Base-by-base conservation (phyloP, 2,329 filamentous ascomycete species). In the Lasiodiplodia theobromae region DNA sequence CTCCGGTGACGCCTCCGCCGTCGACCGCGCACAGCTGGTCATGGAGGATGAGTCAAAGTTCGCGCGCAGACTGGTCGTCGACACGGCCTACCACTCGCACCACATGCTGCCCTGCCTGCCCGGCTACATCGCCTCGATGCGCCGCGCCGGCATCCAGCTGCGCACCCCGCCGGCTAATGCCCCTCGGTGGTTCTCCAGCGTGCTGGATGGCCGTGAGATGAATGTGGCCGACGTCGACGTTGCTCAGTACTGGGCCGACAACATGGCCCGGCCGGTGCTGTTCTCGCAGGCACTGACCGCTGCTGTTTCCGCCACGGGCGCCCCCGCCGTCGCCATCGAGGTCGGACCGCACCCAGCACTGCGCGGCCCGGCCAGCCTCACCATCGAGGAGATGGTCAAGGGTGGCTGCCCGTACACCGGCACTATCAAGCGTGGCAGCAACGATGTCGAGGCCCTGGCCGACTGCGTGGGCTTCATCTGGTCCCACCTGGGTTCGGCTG, bases 291-390 rank as follows among this genome's bases (percentile, higher is more conserved):
- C 79, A 0, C 18, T 80, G 0, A 4, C 31, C 6, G n/a, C 31
- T 6, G 54, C 54, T 3, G n/a, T 38, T 18, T 6, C 11, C 21
- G 54, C 70, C 58, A 8, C 60, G 7, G 38, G 67, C 1, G 69
- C 79, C 0, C 18, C 80, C 0, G 65, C 67, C 3, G 74, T 79
- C 11, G 77, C 73, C 18, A 72, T 85, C 4, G 84, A 85, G 67
- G 71, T 85, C 8, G 84, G 84, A 0, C 81, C 83, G 1, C 83
- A 85, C 69, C 79, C 83, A 0, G 79, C 81, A 4, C 76, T 86
- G 10, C 82, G 81, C 70, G 77, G 77, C 0, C 82, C 84, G 0
- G 75, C 78, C 0, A 73, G 69, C 2, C 77, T 83, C 63, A 82
- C 75, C 1, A 18, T 69, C 18, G 18, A 62, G 53, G 51, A 40